Evolutionary conservation across 73 alveolate genomes (phyloP), one percentile per base, ranked within the genome.

Genomic region (Blepharisma japonicum): DNA sequence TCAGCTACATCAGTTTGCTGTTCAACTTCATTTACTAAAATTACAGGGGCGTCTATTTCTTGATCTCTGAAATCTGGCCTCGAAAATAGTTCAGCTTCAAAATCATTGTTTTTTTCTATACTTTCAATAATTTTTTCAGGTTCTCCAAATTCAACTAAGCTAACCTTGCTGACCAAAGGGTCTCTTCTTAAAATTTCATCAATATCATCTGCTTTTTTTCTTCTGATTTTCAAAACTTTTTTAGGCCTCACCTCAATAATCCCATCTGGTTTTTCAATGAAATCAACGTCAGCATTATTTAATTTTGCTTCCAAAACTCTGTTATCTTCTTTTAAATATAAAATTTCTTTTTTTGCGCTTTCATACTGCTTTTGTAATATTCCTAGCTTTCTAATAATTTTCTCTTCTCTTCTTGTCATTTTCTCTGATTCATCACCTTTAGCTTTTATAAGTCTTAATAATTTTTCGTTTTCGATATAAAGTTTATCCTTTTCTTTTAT

Each of bases 221-320:
- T n/a, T 39, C 47, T 61, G 14, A 61, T 61, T 25, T 61, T 61
- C 47, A 14, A 39, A n/a, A 61, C 23, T 14, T 25, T 61, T n/a
- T 14, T 39, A 25, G 23, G 74, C 5, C 74, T 14, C 14, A 39
- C 4, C 46, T 61, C 74, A 61, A 61, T 61, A 0, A 61, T 48
- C 38, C 74, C 74, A 8, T 61, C 18, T 8, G 50, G 14, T 14
- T 61, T 61, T 61, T 61, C 74, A 20, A 61, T 25, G 23, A 61
- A 61, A n/a, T 61, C 74, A 48, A 61, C 74, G 5, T 39, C 23
- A 1, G 74, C 2, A 61, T 61, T 61, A 61, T 14, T 8, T 18
- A 61, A 39, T 61, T 61, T 61, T 61, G 74, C 74, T 61, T 61
- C 23, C 74, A 61, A 14, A 39, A 61, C 23, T 11, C 74, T 14